Base-by-base conservation (phyloP, 2,329 filamentous ascomycete genomes). In the Anisogramma anomala region DNA sequence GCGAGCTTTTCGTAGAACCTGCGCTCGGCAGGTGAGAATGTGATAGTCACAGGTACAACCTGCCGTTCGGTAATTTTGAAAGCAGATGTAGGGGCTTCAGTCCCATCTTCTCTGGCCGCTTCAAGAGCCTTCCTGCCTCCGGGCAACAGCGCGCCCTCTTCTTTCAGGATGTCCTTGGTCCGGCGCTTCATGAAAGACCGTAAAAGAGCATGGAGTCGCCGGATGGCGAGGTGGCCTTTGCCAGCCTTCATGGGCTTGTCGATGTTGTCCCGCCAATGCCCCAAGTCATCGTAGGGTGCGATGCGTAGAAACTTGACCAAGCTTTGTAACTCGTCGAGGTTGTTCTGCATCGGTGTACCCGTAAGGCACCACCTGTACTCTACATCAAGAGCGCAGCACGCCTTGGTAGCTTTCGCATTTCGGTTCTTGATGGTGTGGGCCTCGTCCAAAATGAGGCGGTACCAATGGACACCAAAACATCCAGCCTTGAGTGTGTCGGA, bases 351-450 rank as follows among this genome's bases (percentile, higher is more conserved):
- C 0, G 91, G 91, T 1, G 91, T 98, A 39, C 91, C 91, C 0
- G 88, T 94, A 47, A 98, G 65, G 56, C 91, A 96, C 91, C 91
- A 98, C 46, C 91, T 74, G 54, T 94, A 96, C 58, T 91, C 82
- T 15, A 85, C 80, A 22, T 81, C 71, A 23, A 98, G 64, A 2
- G 84, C 84, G 56, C 81, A 98, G 50, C 84, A 91, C 2, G 91
- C 88, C 58, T 94, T 87, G 1, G 89, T 94, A 30, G 85, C 81
- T 63, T 98, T 98, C 17, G 91, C 87, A 51, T 93, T 94, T 48
- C 89, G 81, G 57, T 98, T 98, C 66, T 98, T 98, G 72, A 98
- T 95, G 2, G 84, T 94, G 59, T 98, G 91, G 1, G 91, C 91
- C 65, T 98, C 91, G 49, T 98, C 91, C 2, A 98, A 72, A 49